Base-by-base conservation (phyloP, 495 filamentous ascomycete genomes). In the Penicillium pancosmium region DNA sequence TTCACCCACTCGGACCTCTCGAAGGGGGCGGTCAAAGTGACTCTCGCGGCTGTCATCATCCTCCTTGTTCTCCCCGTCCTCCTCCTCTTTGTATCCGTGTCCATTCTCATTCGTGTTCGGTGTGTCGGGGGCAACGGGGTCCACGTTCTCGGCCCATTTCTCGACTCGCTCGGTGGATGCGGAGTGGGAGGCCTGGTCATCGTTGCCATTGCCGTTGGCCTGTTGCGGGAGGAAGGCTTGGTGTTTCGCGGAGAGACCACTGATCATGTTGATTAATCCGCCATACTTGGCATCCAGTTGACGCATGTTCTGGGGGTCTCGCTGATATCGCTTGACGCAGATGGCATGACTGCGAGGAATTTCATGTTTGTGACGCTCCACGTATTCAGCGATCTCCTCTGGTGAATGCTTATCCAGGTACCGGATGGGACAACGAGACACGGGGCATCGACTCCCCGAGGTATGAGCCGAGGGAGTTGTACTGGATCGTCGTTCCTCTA, bases 231-330 rank as follows among this genome's bases (percentile, higher is more conserved):
- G 74, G 80, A 91, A 86, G 0, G 88, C 84, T 70, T 91, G 88
- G 66, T 97, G 92, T 60, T 93, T 92, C 55, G 83, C 79, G 48
- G 91, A 88, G 25, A 97, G 78, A 21, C 90, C 91, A 68, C 91
- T 86, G 50, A 97, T 92, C 92, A 97, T 96, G 73, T 82, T 93
- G 56, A 88, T 91, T 23, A 96, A 78, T 65, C 85, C 91, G 4
- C 91, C 92, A 62, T 97, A 97, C 64, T 97, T 97, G 41, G 89
- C 90, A 67, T 97, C 92, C 25, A 97, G 78, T 65, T 92, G 88
- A 54, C 84, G 84, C 64, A 96, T 91, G 58, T 90, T 88, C 58
- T 88, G 82, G 27, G 89, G 85, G 67, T 93, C 92, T 67, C 82
- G 84, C 69, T 96, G 91, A 70, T 92, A 95, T 40, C 92, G 84